These are phyloP conservation scores for Gonium pectorale DNA, from an alignment of 139 green algal species.

Conservation along the genomic window DNA sequence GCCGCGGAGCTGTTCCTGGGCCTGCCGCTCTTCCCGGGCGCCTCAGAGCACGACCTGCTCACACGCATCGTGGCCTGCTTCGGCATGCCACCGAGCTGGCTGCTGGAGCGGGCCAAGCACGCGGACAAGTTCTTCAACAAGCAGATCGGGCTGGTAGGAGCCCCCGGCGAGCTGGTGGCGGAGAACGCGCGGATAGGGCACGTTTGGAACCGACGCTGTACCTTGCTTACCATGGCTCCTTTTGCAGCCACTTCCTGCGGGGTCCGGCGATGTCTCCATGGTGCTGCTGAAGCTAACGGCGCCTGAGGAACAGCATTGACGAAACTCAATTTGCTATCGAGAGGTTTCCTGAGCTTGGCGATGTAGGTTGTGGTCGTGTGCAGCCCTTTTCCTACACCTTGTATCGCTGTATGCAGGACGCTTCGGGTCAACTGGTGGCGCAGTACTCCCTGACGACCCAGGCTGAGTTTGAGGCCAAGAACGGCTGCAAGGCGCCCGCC, in stretches of 20 bases:
- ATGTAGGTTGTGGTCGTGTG: no score
- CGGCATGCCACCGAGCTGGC: conserved; percentile 72
- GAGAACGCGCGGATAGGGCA: no score
- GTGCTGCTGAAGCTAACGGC: no score
- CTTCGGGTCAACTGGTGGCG: conserved; percentile 13
- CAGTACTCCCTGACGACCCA: conserved; percentile 68
- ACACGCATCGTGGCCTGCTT: conserved; percentile 89
- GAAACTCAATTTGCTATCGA: no score
- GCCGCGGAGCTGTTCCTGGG: conserved; percentile 94
- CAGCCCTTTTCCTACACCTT: no score
- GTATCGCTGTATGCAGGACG: background rate
- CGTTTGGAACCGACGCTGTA: no score
- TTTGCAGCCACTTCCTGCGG: no score
- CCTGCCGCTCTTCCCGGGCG: conserved; percentile 95
- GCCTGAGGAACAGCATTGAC: no score
- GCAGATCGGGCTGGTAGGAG: background rate
- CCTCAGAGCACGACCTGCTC: conserved; percentile 94
- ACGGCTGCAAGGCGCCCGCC: conserved; percentile 60
- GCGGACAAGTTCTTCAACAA: conserved; percentile 86
- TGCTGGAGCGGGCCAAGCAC: conserved; percentile 81
- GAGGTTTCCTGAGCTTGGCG: no score
- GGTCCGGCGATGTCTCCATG: no score
- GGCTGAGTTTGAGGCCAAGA: conserved; percentile 78
- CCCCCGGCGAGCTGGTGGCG: no score
- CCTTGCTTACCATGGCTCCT: no score